Evolutionary conservation across 768 basidiomycete species (phyloP), one percentile per base, ranked within the genome.

Genomic region (Kwoniella bestiolae): DNA sequence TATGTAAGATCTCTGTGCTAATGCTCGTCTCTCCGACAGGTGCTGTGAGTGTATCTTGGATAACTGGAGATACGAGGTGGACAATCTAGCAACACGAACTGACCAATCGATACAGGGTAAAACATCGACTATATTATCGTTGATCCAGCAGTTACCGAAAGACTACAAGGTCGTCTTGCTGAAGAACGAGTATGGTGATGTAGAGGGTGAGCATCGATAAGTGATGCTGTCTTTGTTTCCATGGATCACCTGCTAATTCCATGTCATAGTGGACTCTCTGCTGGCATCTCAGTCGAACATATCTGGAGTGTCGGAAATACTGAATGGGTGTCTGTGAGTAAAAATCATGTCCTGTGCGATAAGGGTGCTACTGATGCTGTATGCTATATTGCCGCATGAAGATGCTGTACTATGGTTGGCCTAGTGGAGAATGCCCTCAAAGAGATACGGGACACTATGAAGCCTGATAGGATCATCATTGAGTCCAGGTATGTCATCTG

Each of bases 121-220:
- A 57, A 82, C 81, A 6, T 72, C 72, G 0, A 75, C 80, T 28
- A 94, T 96, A 68, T 86, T 95, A 18, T 89, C 90, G 1, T 84
- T 95, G 1, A 85, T 96, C 2, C 88, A 90, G 2, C 87, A 88
- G 70, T 84, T 97, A 6, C 91, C 92, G 2, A 86, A 87, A 58
- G 89, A 91, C 73, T 94, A 94, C 85, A 91, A 87, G 61, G 90
- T 91, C 32, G 92, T 94, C 5, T 82, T 97, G 41, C 85, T 97
- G 68, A 97, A 97, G 84, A 97, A 97, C 82, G 94, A 97, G 80
- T 96, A 92, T 74, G 94, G 94, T 18, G 93, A 97, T 83, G 85
- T 95, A 12, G 87, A 94, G 86, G 91, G 91, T 90, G 62, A 44
- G 53, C 41, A 8, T 34, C 6, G 8, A 29, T 31, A 9, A 63